Evolutionary conservation across 306 rosid genomes (phyloP).

Genomic region (Fagus crenata): DNA sequence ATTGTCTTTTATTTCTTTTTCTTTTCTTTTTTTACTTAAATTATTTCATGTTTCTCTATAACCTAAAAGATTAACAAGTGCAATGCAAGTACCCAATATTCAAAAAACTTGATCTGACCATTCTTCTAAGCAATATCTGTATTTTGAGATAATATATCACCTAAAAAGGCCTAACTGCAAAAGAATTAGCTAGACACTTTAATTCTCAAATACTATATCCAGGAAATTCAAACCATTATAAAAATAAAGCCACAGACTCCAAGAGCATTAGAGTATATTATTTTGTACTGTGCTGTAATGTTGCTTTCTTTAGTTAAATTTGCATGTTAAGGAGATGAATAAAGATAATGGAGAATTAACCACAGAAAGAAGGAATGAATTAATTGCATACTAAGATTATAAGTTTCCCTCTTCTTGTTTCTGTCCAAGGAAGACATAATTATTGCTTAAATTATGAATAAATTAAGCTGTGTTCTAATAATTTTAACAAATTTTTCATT

Average conservation of each 20-base stretch:
- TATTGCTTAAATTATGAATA: neutral
- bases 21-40: no score
- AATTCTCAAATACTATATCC: neutral
- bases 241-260: neutral
- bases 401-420: neutral
- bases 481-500: neutral
- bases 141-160: neutral
- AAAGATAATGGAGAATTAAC: slow-evolving; percentile 2
- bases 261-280: neutral
- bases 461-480: neutral
- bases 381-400: neutral
- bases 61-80: slow-evolving; percentile 1
- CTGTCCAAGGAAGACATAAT: neutral
- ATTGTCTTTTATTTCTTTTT: neutral
- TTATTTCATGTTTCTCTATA: neutral
- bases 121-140: neutral
- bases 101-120: neutral
- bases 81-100: neutral
- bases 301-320: neutral
- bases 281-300: neutral
- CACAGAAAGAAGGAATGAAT: neutral
- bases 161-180: neutral
- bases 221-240: neutral
- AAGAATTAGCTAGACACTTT: neutral
- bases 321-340: neutral